Base-by-base conservation (phyloP, 2,329 filamentous ascomycete species). In the Nothophaeocryptopus gaeumannii region DNA sequence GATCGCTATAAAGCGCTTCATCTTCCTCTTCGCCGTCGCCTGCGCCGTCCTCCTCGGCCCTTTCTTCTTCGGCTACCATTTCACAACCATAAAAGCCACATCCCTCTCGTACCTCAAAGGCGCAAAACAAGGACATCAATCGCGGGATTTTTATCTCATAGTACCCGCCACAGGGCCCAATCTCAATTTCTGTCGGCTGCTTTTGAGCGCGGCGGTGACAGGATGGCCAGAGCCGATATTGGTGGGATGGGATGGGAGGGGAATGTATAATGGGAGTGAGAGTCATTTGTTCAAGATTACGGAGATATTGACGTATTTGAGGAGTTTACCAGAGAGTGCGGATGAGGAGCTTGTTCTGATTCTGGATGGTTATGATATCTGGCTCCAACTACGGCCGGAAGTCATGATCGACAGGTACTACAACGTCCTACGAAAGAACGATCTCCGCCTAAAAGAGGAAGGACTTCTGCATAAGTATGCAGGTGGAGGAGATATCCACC, bases 361-460 rank as follows among this genome's bases (percentile, higher is more conserved):
- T 39, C 74, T 83, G 5, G 83, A 87, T 62, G 82, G 79, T 1
- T 77, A 81, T 63, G 81, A 86, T 51, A 74, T 82, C 1, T 81
- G 82, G 70, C 81, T 86, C 51, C 84, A 88, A 63, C 70, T 87
- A 2, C 82, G 83, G 0, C 77, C 81, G 2, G 78, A 84, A 36
- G 73, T 86, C 14, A 69, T 87, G 56, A 76, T 88, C 20, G 70
- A 78, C 55, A 76, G 84, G 37, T 88, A 86, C 64, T 79, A 82
- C 55, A 69, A 73, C 11, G 68, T 81, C 12, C 63, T 79, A 13
- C 69, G 72, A n/a, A 72, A 74, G 43, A 78, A 77, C 26, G 81
- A 85, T 54, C 64, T 69, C 32, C 74, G 76, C 20, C 45, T 60
- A 11, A 51, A 49, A 14, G 11, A 41, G 12, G 56, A 62, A 26